A percentile compares a stretch with the other conserved stretches of the same genome.
Evolutionary conservation across 352 stramenopile species (phyloP).

Genomic region (Pythium dissotocum): DNA sequence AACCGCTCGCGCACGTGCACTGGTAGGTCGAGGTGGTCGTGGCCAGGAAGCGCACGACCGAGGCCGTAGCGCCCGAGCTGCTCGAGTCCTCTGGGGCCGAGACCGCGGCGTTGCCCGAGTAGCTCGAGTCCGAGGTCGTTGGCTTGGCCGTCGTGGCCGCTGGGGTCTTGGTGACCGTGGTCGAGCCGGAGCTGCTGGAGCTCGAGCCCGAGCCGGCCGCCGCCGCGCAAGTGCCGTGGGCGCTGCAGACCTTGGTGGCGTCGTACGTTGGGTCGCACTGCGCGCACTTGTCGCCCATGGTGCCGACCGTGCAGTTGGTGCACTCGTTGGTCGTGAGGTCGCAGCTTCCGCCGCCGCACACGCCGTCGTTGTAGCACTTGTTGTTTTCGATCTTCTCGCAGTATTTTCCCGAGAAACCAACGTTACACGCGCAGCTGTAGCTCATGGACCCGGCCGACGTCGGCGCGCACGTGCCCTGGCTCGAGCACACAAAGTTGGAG

Average conservation of each 20-base stretch:
- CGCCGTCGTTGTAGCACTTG: constrained; percentile 60
- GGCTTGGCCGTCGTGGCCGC: not conserved
- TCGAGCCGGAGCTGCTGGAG: not conserved
- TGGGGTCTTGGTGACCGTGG: not conserved
- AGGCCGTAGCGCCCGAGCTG: not conserved
- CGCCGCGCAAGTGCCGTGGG: constrained; percentile 50
- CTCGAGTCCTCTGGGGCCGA: not conserved
- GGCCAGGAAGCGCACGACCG: constrained; percentile 1
- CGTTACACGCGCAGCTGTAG: constrained; percentile 70
- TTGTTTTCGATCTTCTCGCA: constrained; percentile 77
- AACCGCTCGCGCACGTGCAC: not conserved
- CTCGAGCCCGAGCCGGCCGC: not conserved
- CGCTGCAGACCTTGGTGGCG: constrained; percentile 52
- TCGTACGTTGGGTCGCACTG: constrained; percentile 55
- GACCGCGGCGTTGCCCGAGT: not conserved
- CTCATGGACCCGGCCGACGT: constrained; percentile 42
- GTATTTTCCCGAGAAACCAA: constrained; percentile 78
- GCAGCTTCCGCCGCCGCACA: constrained; percentile 68
- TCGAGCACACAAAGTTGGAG: constrained; percentile 76
- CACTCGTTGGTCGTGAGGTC: constrained; percentile 64
- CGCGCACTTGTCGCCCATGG: constrained; percentile 66
- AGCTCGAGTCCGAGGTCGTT: not conserved
- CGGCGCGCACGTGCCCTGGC: constrained; percentile 64
- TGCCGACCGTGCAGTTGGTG: constrained; percentile 55
- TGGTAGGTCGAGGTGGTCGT: not conserved